phyloP scores from a whole-genome alignment of 2,329 filamentous ascomycete genomes.

The Penicillium sp. region DNA sequence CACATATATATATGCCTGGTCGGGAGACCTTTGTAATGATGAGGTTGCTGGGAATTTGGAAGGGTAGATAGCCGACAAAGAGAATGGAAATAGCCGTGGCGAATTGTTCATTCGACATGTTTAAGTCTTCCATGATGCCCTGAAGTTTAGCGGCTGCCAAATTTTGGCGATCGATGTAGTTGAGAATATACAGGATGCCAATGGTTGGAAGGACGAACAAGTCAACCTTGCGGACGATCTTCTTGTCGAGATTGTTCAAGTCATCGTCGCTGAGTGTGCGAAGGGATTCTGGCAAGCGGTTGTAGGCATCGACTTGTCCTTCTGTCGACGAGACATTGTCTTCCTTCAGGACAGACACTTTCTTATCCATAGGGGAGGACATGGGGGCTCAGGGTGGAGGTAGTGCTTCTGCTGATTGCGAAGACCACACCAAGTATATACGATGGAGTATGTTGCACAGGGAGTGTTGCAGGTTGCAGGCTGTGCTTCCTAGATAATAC shows the following conservation, averaged over 20 bases:
- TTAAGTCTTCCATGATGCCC: constrained; percentile 35
- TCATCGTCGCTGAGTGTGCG: constrained; percentile 20
- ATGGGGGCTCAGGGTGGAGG: background rate
- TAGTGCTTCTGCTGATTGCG: background rate
- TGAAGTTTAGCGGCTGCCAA: constrained; percentile 35
- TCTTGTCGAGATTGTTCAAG: constrained; percentile 17
- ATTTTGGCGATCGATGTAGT: constrained; percentile 36
- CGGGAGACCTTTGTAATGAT: constrained; percentile 45
- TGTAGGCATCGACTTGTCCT: constrained; percentile 17
- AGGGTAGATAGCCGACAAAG: constrained; percentile 23
- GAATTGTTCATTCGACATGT: constrained; percentile 32
- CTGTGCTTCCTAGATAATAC: background rate
- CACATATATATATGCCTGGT: constrained; percentile 46
- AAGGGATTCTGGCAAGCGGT: constrained; percentile 23
- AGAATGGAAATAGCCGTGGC: constrained; percentile 25
- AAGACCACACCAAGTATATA: background rate
- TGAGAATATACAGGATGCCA: constrained; percentile 35
- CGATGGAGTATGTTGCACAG: background rate
- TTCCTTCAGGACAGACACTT: constrained; percentile 3
- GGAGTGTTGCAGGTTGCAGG: background rate
- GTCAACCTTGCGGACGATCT: constrained; percentile 26
- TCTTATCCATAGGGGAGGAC: constrained; percentile 17
- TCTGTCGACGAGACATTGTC: constrained; percentile 20
- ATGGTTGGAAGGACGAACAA: constrained; percentile 26
- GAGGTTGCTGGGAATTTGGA: constrained; percentile 42